phyloP scores from a whole-genome alignment of 768 basidiomycete genomes.

The Hemileccinum rubropunctum region DNA sequence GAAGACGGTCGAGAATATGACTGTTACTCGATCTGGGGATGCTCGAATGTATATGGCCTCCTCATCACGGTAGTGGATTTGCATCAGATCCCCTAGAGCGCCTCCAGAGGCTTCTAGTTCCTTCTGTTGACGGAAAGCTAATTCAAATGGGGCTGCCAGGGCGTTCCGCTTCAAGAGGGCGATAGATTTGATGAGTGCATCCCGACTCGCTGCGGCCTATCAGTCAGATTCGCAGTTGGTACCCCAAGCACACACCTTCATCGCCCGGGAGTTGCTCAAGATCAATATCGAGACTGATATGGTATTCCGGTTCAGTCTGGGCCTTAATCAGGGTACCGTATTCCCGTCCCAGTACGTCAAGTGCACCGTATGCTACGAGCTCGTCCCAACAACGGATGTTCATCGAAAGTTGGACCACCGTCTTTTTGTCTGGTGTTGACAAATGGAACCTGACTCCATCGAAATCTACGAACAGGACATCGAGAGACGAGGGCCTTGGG shows the following conservation, averaged over 20 bases:
- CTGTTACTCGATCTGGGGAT: conserved; percentile 91
- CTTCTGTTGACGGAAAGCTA: conserved; percentile 80
- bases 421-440: conserved; percentile 84
- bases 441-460: conserved; percentile 95
- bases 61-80: conserved; percentile 92
- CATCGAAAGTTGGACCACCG: conserved; percentile 85
- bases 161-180: conserved; percentile 91
- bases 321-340: conserved; percentile 71
- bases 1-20: conserved; percentile 97
- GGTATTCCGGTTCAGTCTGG: conserved; percentile 82
- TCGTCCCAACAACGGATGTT: conserved; percentile 97
- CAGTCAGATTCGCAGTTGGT: conserved; percentile 1
- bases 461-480: conserved; percentile 97
- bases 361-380: conserved; percentile 81
- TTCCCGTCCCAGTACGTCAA: conserved; percentile 74
- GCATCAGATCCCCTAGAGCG: conserved; percentile 81
- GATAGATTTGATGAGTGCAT: conserved; percentile 75
- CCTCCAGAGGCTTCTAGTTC: conserved; percentile 71
- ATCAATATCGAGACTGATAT: conserved; percentile 84
- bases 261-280: conserved; percentile 81
- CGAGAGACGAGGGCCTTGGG: conserved; percentile 80
- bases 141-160: conserved; percentile 91
- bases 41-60: conserved; percentile 97
- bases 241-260: conserved; percentile 52
- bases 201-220: conserved; percentile 62